Conservation (phyloP, 768 basidiomycete genomes). For the Leccinum sublutescens region DNA sequence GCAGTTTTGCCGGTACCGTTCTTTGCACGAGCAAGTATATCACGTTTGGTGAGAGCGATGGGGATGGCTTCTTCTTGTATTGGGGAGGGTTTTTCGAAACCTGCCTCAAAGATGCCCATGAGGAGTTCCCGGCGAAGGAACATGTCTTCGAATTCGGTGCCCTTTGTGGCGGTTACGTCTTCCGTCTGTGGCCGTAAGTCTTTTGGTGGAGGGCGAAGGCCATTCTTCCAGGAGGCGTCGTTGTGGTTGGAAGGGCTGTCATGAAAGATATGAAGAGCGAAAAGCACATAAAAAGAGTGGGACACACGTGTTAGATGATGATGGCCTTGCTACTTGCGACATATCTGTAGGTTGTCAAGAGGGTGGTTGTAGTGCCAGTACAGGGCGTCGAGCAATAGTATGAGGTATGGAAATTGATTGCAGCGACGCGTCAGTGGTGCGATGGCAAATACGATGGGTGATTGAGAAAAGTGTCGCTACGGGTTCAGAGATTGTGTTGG, state of each 20-base stretch:
- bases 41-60: conserved; percentile 87
- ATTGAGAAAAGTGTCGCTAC: conserved; percentile 15
- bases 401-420: conserved; percentile 19
- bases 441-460: conserved; percentile 15
- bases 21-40: conserved; percentile 94
- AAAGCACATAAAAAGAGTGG: conserved; percentile 1
- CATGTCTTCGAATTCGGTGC: conserved; percentile 95
- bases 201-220: conserved; percentile 84
- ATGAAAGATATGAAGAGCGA: conserved; percentile 2
- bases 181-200: conserved; percentile 94
- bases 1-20: conserved; percentile 98
- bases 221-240: conserved; percentile 61
- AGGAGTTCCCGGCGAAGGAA: conserved; percentile 88
- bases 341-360: conserved; percentile 20
- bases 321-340: conserved; percentile 34
- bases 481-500: conserved; percentile 10
- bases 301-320: conserved; percentile 32
- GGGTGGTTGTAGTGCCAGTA: conserved; percentile 10
- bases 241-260: conserved; percentile 29
- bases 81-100: conserved; percentile 94
- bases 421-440: conserved; percentile 23
- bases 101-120: conserved; percentile 99
- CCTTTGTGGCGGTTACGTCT: conserved; percentile 93
- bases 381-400: conserved; percentile 11
- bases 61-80: conserved; percentile 99